Base-by-base conservation (phyloP, 345 rosid genomes). In the Linum trigynum region DNA sequence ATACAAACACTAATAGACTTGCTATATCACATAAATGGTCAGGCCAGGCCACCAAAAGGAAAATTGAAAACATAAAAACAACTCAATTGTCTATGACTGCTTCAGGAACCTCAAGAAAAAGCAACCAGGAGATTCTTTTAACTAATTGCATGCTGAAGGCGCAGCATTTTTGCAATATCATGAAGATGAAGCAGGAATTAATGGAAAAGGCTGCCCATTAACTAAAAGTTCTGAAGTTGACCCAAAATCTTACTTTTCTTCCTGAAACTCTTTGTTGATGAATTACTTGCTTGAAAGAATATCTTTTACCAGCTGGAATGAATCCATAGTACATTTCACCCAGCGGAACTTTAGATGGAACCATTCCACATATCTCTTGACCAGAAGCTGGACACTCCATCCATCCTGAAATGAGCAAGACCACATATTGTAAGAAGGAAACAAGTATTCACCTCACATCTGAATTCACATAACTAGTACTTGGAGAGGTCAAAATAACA, bases 291-390 rank as follows among this genome's bases (percentile, higher is more conserved):
- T 91, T 89, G 76, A 91, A 95, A 38, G 99, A 95, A 84, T 95
- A 95, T 86, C 99, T 83, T 84, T 75, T 57, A 57, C 61, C 61
- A 57, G 61, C 36, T 17, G 61, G 61, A 57, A 57, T 17, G 23
- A 65, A 73, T 48, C 71, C 94, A 72, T 86, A 84, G 79, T 76
- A 95, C 72, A 78, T 63, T 82, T 95, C 99, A 65, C 89, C 81
- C 51, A 95, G 88, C 7, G 99, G 99, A 75, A 87, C 95, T 80
- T 95, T 95, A 3, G 99, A 95, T 71, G 99, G 99, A 75, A 95
- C 74, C 10, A 95, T 70, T 67, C 72, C 74, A 68, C 75, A 76
- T 41, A 95, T 86, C 73, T 91, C 99, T 45, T 74, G 67, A 68
- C 99, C 99, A 77, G 35, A 68, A 41, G 87, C 12, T 65, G 99